Percentiles rank a stretch among this genome's conserved stretches.
phyloP scores from a whole-genome alignment of 305 asterid species.

The Vinca major region DNA sequence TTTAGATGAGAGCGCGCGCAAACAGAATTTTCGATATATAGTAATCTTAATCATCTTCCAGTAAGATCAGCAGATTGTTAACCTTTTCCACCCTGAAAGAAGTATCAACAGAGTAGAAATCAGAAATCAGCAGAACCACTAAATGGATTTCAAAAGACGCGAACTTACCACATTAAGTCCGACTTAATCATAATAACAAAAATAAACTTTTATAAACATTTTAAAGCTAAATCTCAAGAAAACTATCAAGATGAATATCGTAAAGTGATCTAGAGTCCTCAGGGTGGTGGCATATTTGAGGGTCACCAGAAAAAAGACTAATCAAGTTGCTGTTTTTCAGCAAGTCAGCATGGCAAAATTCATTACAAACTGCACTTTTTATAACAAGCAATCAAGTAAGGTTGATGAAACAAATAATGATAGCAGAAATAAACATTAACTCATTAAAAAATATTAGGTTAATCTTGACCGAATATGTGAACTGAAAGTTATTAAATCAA shows the following conservation, averaged over 20 bases:
- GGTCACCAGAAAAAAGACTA: too few relatives aligned
- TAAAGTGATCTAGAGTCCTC: too few relatives aligned
- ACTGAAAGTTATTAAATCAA: background rate
- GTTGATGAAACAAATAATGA: too few relatives aligned
- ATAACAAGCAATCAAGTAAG: too few relatives aligned
- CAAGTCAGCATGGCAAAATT: too few relatives aligned
- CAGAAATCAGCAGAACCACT: background rate
- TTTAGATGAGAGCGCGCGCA: background rate
- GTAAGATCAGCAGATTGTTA: conserved; percentile 1
- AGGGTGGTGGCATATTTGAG: too few relatives aligned
- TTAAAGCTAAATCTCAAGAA: background rate
- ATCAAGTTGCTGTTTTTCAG: too few relatives aligned
- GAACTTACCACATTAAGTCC: background rate
- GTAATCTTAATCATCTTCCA: background rate
- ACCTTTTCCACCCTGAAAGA: conserved; percentile 18
- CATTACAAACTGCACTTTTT: too few relatives aligned
- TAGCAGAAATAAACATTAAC: too few relatives aligned
- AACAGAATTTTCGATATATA: background rate
- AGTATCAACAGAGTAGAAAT: background rate
- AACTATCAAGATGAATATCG: background rate
- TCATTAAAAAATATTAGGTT: too few relatives aligned
- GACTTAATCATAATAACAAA: background rate
- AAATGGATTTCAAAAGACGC: background rate
- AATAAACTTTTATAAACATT: background rate
- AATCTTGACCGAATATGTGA: background rate